Conservation (phyloP, 1,284 basidiomycete genomes). For the Kalmanozyma brasiliensis region DNA sequence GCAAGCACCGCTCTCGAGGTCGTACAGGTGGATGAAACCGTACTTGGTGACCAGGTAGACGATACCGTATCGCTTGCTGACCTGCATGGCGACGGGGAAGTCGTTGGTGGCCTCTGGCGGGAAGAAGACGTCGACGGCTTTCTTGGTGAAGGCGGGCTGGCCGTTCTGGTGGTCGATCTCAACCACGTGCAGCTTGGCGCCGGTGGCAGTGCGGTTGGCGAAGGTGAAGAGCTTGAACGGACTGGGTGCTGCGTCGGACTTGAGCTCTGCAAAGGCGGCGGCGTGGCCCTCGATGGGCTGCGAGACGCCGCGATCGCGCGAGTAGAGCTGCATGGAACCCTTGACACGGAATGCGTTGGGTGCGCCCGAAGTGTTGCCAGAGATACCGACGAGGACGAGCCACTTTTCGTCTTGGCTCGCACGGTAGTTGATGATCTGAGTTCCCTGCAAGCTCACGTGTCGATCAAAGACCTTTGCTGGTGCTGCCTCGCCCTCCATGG, state of each 20-base stretch:
- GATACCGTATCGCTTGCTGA: conserved; percentile 96
- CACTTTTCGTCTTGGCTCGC: conserved; percentile 92
- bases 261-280: conserved; percentile 92
- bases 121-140: conserved; percentile 99
- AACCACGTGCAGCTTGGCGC: conserved; percentile 98
- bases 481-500: conserved; percentile 77
- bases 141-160: conserved; percentile 97
- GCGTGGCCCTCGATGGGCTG: conserved; percentile 99
- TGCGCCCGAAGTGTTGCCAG: conserved; percentile 84
- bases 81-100: conserved; percentile 99
- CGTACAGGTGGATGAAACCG: conserved; percentile 99
- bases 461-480: conserved; percentile 96
- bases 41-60: conserved; percentile 98
- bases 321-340: conserved; percentile 92
- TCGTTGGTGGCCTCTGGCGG: conserved; percentile 97
- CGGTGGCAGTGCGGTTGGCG: conserved; percentile 91
- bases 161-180: conserved; percentile 96
- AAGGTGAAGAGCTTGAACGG: conserved; percentile 89
- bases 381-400: conserved; percentile 95
- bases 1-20: conserved; percentile 97
- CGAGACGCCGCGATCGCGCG: conserved; percentile 86
- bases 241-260: conserved; percentile 67
- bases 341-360: conserved; percentile 71
- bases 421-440: conserved; percentile 99
- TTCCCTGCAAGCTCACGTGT: conserved; percentile 89